Evolutionary conservation across 1,284 basidiomycete species (phyloP), one percentile per base, ranked within the genome.

Genomic region (Chalciporus sp.): DNA sequence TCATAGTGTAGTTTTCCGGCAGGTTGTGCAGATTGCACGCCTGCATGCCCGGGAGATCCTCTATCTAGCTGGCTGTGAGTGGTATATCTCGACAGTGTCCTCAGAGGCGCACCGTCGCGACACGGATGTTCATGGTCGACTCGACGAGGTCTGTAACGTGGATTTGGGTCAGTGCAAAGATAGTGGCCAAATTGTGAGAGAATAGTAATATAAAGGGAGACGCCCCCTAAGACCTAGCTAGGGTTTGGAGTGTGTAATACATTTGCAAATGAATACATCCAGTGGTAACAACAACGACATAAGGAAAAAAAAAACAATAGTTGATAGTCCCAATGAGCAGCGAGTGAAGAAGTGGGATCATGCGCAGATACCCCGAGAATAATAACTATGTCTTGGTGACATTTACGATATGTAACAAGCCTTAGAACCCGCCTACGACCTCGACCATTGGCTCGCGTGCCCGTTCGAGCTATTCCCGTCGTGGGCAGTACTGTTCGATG

Each of bases 1-100:
- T 93, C 85, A 96, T 89, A 2, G 89, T 89, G 70, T 95, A 95
- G 72, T 95, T 95, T 74, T 96, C 94, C 2, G 94, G 95, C 16
- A 97, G 76, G 68, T 96, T 96, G 70, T 94, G 90, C 60, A 96
- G 76, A 74, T 97, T 97, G 72, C 92, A 93, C 59, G 93, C 89
- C 62, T 84, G 94, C 95, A 97, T 97, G 28, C 90, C 93, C 63
- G 85, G 77, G 49, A 91, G 77, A 72, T 91, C 89, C 40, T 79
- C 76, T 62, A 77, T 72, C 81, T 81, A 55, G 35, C 51, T 50
- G 20, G 52, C 45, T 39, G 55, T 72, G 52, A 72, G 58, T 40
- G 45, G 46, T 42, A 44, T n/a, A 12, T 27, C 31, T 46, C 26
- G n/a, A 43, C 16, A 19, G 14, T 19, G 42, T 31, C 19, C 39